Evolutionary conservation across 495 filamentous ascomycete genomes (phyloP).

Genomic region (Elasticomyces elasticus): DNA sequence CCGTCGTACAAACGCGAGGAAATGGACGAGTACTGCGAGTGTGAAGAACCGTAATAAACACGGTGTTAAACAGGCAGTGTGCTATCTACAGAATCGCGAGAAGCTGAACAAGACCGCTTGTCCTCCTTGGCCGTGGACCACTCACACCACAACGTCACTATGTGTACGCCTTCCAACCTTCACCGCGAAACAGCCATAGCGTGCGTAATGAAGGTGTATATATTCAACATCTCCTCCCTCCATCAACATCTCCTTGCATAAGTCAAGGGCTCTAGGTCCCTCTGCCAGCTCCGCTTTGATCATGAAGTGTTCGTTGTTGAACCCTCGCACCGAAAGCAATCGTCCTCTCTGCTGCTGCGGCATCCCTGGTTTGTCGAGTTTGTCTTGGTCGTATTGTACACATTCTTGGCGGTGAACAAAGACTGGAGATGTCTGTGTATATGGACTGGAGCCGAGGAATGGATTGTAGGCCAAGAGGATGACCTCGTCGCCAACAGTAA

Average conservation of each 20-base stretch:
- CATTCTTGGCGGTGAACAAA: not conserved
- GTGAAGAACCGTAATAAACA: no score
- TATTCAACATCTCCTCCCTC: not conserved
- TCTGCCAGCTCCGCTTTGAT: not conserved
- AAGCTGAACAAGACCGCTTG: no score
- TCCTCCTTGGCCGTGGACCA: no score
- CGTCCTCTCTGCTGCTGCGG: not conserved
- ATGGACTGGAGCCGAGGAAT: not conserved
- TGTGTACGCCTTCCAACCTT: no score
- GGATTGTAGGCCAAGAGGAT: not conserved
- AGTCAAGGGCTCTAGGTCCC: not conserved
- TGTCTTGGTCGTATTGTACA: not conserved
- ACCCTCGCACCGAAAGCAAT: not conserved
- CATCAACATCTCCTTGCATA: not conserved
- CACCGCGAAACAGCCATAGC: not conserved
- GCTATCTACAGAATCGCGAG: no score
- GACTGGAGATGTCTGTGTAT: not conserved
- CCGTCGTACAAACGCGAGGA: no score
- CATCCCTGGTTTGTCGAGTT: not conserved
- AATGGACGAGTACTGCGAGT: no score
- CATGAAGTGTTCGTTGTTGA: not conserved
- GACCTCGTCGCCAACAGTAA: not conserved
- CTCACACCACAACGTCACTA: no score
- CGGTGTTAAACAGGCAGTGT: no score
- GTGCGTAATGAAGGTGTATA: not conserved